These are phyloP conservation scores for Penicillium sp. DNA, from an alignment of 2,329 filamentous ascomycete genomes.

Conservation along the genomic window DNA sequence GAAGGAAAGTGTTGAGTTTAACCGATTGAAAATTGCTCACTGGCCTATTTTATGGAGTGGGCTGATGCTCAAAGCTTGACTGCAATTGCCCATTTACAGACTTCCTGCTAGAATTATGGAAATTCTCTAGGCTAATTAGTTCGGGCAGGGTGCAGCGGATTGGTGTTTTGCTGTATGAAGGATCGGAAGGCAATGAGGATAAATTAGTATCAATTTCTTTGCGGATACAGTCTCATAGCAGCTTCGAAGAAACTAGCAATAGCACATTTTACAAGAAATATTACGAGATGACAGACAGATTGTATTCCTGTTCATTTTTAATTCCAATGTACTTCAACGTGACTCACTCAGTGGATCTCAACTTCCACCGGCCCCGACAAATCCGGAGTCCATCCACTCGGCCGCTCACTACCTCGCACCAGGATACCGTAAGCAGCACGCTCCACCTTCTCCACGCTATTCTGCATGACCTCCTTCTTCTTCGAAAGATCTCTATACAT, in stretches of 20 bases:
- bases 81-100: background rate
- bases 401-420: constrained; percentile 84
- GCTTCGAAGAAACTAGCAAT: background rate
- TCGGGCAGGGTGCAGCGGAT: background rate
- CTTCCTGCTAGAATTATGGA: background rate
- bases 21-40: background rate
- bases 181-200: no score
- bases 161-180: background rate
- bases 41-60: background rate
- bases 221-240: background rate
- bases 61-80: background rate
- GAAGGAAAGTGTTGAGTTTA: background rate
- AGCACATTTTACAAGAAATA: background rate
- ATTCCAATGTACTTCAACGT: background rate
- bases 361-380: constrained; percentile 52
- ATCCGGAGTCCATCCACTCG: constrained; percentile 90
- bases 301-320: background rate
- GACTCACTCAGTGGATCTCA: constrained; percentile 39
- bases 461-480: constrained; percentile 85
- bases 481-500: constrained; percentile 68
- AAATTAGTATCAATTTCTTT: background rate
- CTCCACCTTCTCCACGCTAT: constrained; percentile 93
- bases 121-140: background rate
- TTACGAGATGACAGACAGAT: background rate
- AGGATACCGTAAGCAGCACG: constrained; percentile 83